phyloP scores from a whole-genome alignment of 352 stramenopile species.

The Globisporangium parvum region DNA sequence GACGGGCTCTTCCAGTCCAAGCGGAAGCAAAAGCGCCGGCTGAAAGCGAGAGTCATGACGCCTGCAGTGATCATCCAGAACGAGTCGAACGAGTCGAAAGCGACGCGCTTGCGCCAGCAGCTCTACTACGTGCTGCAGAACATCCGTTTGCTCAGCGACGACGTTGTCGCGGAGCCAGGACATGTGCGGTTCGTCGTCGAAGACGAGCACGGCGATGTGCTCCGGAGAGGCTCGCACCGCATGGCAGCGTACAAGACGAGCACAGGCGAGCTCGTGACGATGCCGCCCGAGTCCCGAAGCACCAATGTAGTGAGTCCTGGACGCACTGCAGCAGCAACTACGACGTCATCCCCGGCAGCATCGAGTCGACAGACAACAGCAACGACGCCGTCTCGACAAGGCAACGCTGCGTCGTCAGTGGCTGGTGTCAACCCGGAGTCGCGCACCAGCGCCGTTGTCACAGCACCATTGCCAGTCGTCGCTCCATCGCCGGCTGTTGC shows the following conservation, averaged over 20 bases:
- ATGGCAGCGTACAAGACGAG: conserved; percentile 21
- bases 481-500: too few species aligned
- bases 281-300: conserved; percentile 3
- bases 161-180: conserved; percentile 28
- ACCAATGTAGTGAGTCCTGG: too few species aligned
- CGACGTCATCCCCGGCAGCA: too few species aligned
- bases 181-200: conserved; percentile 43
- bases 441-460: too few species aligned
- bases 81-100: conserved; percentile 28
- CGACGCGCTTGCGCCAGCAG: conserved; percentile 31
- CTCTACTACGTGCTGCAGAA: conserved; percentile 47
- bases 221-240: conserved; percentile 33
- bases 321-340: neutral
- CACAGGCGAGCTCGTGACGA: conserved; percentile 8
- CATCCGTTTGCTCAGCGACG: conserved; percentile 31
- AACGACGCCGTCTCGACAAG: too few species aligned
- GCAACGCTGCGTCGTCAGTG: too few species aligned
- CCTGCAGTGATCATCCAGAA: conserved; percentile 9
- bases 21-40: conserved; percentile 8
- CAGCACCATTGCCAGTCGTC: too few species aligned
- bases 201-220: conserved; percentile 26
- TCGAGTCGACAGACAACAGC: too few species aligned
- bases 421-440: too few species aligned
- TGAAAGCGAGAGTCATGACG: conserved; percentile 18
- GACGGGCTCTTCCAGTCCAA: neutral